phyloP scores from a whole-genome alignment of 805 yeast species.

The Starmerella stellata region DNA sequence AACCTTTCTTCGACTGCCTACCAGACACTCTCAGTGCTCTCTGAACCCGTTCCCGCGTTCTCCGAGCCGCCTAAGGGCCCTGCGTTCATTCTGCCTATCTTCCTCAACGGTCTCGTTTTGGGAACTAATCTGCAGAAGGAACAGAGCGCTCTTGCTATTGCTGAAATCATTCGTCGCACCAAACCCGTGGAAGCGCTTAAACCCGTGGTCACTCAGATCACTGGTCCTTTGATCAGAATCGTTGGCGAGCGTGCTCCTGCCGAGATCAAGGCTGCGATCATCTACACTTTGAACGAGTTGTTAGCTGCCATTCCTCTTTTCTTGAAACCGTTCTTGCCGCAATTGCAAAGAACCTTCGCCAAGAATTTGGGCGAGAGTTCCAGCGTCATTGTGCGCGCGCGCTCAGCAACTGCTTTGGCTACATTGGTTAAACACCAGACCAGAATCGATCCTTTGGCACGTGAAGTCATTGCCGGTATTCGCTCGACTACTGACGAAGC shows the following conservation, averaged over 20 bases:
- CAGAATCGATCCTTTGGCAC: slow-evolving; percentile 78
- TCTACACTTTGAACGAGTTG: slow-evolving; percentile 62
- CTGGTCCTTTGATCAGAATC: slow-evolving; percentile 95
- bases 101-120: slow-evolving; percentile 87
- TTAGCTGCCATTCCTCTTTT: slow-evolving; percentile 74
- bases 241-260: slow-evolving; percentile 88
- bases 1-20: slow-evolving; percentile 63
- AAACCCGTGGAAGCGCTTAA: slow-evolving; percentile 56
- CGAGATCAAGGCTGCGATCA: slow-evolving; percentile 86
- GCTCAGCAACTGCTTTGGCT: slow-evolving; percentile 84
- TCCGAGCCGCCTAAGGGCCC: slow-evolving; percentile 58
- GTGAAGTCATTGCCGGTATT: slow-evolving; percentile 61
- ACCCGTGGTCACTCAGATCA: slow-evolving; percentile 78
- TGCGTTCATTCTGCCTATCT: slow-evolving; percentile 70
- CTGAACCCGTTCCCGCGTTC: slow-evolving; percentile 48
- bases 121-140: slow-evolving; percentile 76
- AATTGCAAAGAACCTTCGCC: slow-evolving; percentile 89
- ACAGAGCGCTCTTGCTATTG: slow-evolving; percentile 70
- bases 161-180: slow-evolving; percentile 68
- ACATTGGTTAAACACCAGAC: slow-evolving; percentile 77
- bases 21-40: slow-evolving; percentile 50
- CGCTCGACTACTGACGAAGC: slow-evolving; percentile 50
- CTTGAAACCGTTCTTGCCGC: slow-evolving; percentile 90
- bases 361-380: slow-evolving; percentile 67
- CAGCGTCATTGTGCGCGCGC: slow-evolving; percentile 51